Percentiles rank a stretch among this genome's conserved stretches.
Conservation (phyloP, 371 early-diverging fungal genomes). For the Dinochytrium kinnereticum region DNA sequence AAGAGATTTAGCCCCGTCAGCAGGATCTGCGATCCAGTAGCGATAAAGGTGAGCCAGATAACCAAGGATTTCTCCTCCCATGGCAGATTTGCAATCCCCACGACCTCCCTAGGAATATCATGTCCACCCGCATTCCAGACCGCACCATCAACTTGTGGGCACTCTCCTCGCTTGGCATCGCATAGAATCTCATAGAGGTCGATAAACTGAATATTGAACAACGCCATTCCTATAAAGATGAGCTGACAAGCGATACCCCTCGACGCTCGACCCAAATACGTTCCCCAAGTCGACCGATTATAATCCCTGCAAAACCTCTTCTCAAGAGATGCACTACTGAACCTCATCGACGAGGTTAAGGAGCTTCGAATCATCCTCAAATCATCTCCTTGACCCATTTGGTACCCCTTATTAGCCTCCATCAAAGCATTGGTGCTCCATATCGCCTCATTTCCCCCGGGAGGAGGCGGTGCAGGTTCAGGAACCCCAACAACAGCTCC, state of each 20-base stretch:
- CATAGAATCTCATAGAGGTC: background rate
- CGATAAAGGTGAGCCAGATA: slow-evolving; percentile 15
- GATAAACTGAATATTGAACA: slow-evolving; percentile 23
- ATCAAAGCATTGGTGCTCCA: slow-evolving; percentile 1
- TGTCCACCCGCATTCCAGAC: background rate
- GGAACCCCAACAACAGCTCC: background rate
- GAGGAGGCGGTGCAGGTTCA: background rate
- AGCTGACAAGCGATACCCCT: slow-evolving; percentile 35
- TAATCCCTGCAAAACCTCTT: slow-evolving; percentile 34
- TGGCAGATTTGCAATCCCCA: background rate
- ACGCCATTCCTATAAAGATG: slow-evolving; percentile 28
- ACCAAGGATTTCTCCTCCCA: background rate
- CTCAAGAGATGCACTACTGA: slow-evolving; percentile 36
- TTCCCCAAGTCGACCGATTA: slow-evolving; percentile 18
- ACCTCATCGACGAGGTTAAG: slow-evolving; percentile 28
- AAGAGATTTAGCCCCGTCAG: slow-evolving; percentile 21
- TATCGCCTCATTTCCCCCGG: background rate
- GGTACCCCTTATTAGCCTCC: background rate
- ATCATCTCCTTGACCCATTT: background rate
- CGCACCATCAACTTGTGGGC: background rate
- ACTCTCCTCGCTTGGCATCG: background rate
- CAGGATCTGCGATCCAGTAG: slow-evolving; percentile 30
- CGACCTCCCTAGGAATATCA: background rate
- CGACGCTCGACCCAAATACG: slow-evolving; percentile 25
- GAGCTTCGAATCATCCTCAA: slow-evolving; percentile 35